These are phyloP conservation scores for Ottelia alismoides DNA, from an alignment of 106 monocot species.

Conservation along the genomic window DNA sequence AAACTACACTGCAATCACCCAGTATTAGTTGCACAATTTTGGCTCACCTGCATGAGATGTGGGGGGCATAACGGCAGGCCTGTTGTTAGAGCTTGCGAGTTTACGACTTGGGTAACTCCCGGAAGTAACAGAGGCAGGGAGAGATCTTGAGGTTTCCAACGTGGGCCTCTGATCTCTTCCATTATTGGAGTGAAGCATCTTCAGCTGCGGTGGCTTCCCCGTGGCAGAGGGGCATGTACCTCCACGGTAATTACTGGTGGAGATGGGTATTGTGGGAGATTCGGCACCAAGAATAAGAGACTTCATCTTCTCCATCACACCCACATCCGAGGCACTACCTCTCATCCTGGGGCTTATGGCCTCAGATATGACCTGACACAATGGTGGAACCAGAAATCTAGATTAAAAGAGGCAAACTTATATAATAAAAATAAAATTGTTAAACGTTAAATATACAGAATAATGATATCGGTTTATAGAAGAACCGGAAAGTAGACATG, in stretches of 20 bases:
- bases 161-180: no score
- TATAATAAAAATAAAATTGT: no score
- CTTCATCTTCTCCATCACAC: slow-evolving; percentile 34
- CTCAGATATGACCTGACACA: no score
- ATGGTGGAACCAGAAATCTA: no score
- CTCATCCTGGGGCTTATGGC: slow-evolving; percentile 31
- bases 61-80: slow-evolving; percentile 1
- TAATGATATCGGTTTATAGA: no score
- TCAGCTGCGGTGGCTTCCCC: neutral
- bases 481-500: no score
- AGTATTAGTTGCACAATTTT: neutral
- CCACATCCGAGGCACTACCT: slow-evolving; percentile 7
- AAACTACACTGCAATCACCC: no score
- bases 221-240: neutral
- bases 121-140: neutral
- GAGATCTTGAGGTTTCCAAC: neutral
- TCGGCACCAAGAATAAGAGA: slow-evolving; percentile 12
- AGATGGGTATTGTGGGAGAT: neutral
- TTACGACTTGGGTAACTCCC: no score
- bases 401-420: no score
- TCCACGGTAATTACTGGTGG: slow-evolving; percentile 1
- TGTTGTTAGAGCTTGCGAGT: neutral
- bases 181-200: no score
- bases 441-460: no score
- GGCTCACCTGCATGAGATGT: neutral